Evolutionary conservation across 2,329 filamentous ascomycete genomes (phyloP), one percentile per base, ranked within the genome.

Genomic region (Trichoderma arundinaceum): DNA sequence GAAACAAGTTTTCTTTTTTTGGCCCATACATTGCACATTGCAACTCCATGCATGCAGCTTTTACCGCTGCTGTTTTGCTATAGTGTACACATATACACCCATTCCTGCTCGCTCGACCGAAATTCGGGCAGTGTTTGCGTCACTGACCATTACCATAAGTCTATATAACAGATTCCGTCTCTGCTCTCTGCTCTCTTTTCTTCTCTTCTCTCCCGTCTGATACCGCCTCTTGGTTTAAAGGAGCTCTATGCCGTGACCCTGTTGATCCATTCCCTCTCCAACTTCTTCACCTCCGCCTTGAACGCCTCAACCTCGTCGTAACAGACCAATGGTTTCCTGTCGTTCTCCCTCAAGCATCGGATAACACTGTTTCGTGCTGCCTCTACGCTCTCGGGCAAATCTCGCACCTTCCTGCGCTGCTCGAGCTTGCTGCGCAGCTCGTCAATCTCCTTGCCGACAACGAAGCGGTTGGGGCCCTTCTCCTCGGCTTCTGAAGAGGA

Each of bases 241-340:
- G 6, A 46, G 7, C 48, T 28, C 75, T 70, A 84, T 69, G 79
- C 79, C 66, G 92, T 85, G 64, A 96, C 88, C 81, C 89, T 92
- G 75, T 96, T 90, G 41, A 97, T 92, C 87, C 96, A 98, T 32
- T 84, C 84, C 79, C 88, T 90, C 86, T 97, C 94, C 79, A 97
- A 78, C 81, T 87, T 88, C 71, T 91, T 88, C 58, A 98, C 94
- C 83, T 96, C 92, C 73, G 86, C 85, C 86, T 94, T 96, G 79
- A 98, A 98, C 19, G 83, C 84, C 81, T 96, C 90, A 28, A 97
- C 92, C 85, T 97, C 93, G 79, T 89, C 86, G 91, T 92, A 97
- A 85, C 94, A 98, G 82, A 97, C 92, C 75, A 97, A 82, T 76
- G 94, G 94, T 77, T 92, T 86, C 69, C 92, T 85, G 79, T 97